Evolutionary conservation across 306 rosid genomes (phyloP).

Genomic region (Dalbergia cochinchinensis): DNA sequence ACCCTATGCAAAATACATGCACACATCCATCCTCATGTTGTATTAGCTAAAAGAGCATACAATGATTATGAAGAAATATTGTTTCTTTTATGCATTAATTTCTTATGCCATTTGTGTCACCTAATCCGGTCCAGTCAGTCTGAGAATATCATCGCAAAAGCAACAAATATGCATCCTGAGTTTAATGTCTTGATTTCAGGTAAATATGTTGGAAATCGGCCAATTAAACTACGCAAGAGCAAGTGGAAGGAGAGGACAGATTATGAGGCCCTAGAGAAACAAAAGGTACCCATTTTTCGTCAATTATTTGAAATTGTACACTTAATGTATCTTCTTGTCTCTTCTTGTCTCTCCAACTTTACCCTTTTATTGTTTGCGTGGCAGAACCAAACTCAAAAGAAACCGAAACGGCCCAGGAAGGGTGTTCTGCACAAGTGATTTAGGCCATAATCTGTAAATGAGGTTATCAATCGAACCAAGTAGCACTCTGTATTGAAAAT

Average conservation of each 20-base stretch:
- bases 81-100: slow-evolving; percentile 19
- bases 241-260: slow-evolving; percentile 98
- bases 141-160: slow-evolving; percentile 31
- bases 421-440: slow-evolving; percentile 84
- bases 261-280: slow-evolving; percentile 73
- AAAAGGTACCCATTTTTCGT: slow-evolving; percentile 63
- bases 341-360: background rate
- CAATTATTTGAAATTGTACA: background rate
- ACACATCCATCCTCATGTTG: background rate
- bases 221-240: slow-evolving; percentile 93
- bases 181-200: slow-evolving; percentile 59
- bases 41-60: background rate
- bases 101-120: background rate
- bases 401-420: slow-evolving; percentile 76
- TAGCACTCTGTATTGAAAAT: background rate
- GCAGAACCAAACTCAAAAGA: slow-evolving; percentile 78
- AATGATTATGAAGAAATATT: slow-evolving; percentile 15
- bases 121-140: background rate
- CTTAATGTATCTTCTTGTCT: background rate
- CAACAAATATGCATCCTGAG: background rate
- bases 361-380: slow-evolving; percentile 17
- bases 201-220: slow-evolving; percentile 94
- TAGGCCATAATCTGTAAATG: slow-evolving; percentile 27
- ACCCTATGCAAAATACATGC: background rate
- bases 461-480: background rate